A percentile compares a stretch with the other conserved stretches of the same genome.
These are phyloP conservation scores for Triticum turgidum DNA, from an alignment of 176 grass and related monocot genomes.

Conservation along the genomic window DNA sequence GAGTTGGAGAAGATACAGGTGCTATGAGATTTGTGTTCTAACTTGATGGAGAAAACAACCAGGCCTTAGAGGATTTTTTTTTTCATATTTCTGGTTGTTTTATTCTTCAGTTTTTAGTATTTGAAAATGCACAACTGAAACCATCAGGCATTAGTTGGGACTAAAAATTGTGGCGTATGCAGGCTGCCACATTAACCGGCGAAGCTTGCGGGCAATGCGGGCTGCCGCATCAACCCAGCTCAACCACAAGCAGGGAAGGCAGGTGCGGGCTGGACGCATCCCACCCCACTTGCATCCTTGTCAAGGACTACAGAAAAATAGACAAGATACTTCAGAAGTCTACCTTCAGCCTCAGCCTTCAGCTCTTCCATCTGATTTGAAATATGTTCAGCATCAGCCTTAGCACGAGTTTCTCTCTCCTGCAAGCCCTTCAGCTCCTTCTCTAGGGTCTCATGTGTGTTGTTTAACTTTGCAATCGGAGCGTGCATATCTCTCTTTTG, in stretches of 20 bases:
- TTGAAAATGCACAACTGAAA: background rate
- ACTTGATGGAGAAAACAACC: background rate
- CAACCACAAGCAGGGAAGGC: background rate
- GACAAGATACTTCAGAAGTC: slow-evolving; percentile 13
- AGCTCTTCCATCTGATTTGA: slow-evolving; percentile 73
- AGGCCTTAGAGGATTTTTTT: background rate
- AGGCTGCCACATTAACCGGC: background rate
- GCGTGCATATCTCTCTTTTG: slow-evolving; percentile 86
- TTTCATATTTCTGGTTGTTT: background rate
- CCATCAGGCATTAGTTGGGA: background rate
- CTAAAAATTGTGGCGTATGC: background rate
- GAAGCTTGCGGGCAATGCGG: background rate
- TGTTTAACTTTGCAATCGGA: slow-evolving; percentile 67
- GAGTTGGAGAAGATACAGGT: background rate
- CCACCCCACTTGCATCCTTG: background rate
- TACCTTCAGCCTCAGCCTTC: slow-evolving; percentile 88
- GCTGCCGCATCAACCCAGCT: background rate
- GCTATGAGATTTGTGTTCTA: background rate
- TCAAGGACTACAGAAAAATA: slow-evolving; percentile 9
- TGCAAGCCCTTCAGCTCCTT: slow-evolving; percentile 75
- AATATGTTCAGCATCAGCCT: slow-evolving; percentile 61
- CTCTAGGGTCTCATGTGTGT: slow-evolving; percentile 62
- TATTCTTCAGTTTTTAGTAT: background rate
- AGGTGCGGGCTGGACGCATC: background rate
- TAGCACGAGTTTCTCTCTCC: slow-evolving; percentile 75